Base-by-base conservation (phyloP, 164 flowering plant genomes). In the Nymphaea thermarum region DNA sequence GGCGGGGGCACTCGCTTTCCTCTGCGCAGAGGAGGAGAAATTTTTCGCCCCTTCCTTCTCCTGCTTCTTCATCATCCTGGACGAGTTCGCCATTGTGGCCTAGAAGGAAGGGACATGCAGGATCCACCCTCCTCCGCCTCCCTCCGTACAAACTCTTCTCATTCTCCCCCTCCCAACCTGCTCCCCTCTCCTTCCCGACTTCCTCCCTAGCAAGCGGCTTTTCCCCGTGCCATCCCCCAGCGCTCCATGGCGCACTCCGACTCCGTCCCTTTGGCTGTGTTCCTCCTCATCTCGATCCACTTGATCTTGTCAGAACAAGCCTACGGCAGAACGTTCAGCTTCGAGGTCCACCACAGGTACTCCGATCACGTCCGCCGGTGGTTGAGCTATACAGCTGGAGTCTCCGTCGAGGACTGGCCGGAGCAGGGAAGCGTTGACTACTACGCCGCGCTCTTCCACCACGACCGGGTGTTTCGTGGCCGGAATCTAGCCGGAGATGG, bases 291-390 rank as follows among this genome's bases (percentile, higher is more conserved):
- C 55, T 47, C 55, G 7, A 6, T 47, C 55, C 55, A 12, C 12
- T 15, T 67, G 51, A 51, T 4, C 69, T 43, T 64, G 63, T 71
- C 80, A 75, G 63, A 77, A 25, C 36, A 25, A 25, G 36, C 36
- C 36, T 1, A 25, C 72, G 88, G 81, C 45, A 80, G 80, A 14
- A 76, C 83, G 70, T 86, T 82, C 79, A 79, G 78, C 70, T 83
- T 87, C 72, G 73, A 82, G 69, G 79, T 90, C 84, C 96, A 86
- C 79, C 96, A 86, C 67, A 79, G 88, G 36, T 87, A 77, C 80
- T 87, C 93, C 17, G 91, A 86, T 16, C 78, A 82, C 6, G 81
- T 87, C 68, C 77, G 74, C 82, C 74, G 79, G 42, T 85, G 88
- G 88, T 75, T 83, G 42, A 65, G 62, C 7, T 69, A 65, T 60